phyloP scores from a whole-genome alignment of 164 flowering plant genomes.

The Vitis rupestris region DNA sequence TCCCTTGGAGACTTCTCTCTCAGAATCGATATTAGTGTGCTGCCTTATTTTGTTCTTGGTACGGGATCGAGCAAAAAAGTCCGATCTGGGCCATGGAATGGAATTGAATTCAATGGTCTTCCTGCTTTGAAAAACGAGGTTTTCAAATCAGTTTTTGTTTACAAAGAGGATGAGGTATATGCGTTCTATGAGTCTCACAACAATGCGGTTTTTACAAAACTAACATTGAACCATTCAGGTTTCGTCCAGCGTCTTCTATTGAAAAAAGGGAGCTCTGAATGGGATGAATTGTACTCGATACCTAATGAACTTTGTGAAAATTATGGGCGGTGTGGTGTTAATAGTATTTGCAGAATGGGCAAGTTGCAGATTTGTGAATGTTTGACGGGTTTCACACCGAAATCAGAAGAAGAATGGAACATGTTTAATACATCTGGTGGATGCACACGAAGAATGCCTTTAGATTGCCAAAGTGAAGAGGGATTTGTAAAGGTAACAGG shows the following conservation, averaged over 20 bases:
- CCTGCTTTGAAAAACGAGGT: too few relatives aligned
- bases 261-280: not conserved
- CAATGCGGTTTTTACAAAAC: not conserved
- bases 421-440: conserved; percentile 7
- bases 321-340: not conserved
- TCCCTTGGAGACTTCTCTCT: too few relatives aligned
- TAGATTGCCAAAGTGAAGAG: conserved; percentile 8
- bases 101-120: too few relatives aligned
- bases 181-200: too few relatives aligned
- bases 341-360: not conserved
- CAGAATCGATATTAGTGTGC: too few relatives aligned
- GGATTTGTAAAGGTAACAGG: conserved; percentile 8
- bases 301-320: not conserved
- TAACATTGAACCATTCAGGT: not conserved
- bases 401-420: conserved; percentile 12
- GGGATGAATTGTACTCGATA: not conserved
- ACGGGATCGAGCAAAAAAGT: too few relatives aligned
- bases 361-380: conserved; percentile 11
- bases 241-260: not conserved
- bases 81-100: too few relatives aligned
- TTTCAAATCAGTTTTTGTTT: too few relatives aligned
- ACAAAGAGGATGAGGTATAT: not conserved
- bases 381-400: conserved; percentile 19
- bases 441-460: conserved; percentile 3
- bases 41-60: too few relatives aligned